These are phyloP conservation scores for Alternaria brassicicola DNA, from an alignment of 2,329 filamentous ascomycete species.

Conservation along the genomic window DNA sequence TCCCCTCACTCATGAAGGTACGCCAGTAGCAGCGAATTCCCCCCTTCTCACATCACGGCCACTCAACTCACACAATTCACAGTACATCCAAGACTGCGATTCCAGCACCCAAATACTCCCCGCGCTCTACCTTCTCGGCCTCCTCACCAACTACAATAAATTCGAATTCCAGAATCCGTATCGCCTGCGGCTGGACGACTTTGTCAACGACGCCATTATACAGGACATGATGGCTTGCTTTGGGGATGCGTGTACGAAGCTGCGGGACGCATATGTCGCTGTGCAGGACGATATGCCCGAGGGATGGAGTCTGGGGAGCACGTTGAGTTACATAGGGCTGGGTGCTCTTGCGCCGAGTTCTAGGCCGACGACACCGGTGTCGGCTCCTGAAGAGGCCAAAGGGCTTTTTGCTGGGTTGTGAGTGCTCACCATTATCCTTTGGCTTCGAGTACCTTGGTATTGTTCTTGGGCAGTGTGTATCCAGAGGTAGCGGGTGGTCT, in stretches of 20 bases:
- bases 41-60: neutral
- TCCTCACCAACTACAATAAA: slow-evolving; percentile 98
- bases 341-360: slow-evolving; percentile 73
- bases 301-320: slow-evolving; percentile 82
- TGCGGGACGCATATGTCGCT: slow-evolving; percentile 79
- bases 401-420: slow-evolving; percentile 80
- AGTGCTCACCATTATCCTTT: slow-evolving; percentile 44
- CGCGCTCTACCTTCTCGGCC: slow-evolving; percentile 81
- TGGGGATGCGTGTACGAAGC: slow-evolving; percentile 69
- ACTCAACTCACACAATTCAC: slow-evolving; percentile 13
- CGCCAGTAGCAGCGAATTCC: neutral
- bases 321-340: slow-evolving; percentile 83
- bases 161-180: slow-evolving; percentile 99
- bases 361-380: slow-evolving; percentile 63
- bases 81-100: slow-evolving; percentile 84
- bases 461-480: neutral
- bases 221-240: slow-evolving; percentile 79
- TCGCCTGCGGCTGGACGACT: slow-evolving; percentile 87
- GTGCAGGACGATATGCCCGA: slow-evolving; percentile 90
- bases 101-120: slow-evolving; percentile 65
- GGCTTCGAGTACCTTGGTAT: too few relatives aligned
- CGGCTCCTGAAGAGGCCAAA: slow-evolving; percentile 81
- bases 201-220: slow-evolving; percentile 90
- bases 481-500: too few relatives aligned
- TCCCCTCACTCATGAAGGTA: slow-evolving; percentile 93